Base-by-base conservation (phyloP, 1,284 basidiomycete genomes). In the Rhodofomes roseus region DNA sequence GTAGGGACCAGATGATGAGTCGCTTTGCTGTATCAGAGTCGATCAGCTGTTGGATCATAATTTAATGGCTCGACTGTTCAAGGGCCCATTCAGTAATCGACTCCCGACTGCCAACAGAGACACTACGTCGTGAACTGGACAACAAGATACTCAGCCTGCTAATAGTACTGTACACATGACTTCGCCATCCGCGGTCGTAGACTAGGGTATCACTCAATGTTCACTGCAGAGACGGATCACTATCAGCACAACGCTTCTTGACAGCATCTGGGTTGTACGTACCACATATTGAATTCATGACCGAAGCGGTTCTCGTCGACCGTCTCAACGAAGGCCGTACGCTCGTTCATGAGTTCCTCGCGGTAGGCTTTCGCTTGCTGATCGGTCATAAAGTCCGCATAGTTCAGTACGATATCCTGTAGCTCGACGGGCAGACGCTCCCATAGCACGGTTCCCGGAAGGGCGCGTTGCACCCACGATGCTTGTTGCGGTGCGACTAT, bases 401-500 rank as follows among this genome's bases (percentile, higher is more conserved):
- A 50, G 8, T 25, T 31, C 25, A 56, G 16, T n/a, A 63, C 57
- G 18, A 56, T 20, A 20, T 65, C 59, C 14, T 61, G 51, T 11
- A 65, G 53, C 31, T 65, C 64, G 11, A 27, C 5, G 0, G 64
- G 62, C 1, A 63, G 57, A 46, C 55, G 44, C 27, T 16, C 12
- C 41, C 61, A 56, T 64, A 22, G 67, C 48, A 1, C 31, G 56
- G 59, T 73, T 71, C 34, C n/a, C 58, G n/a, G 73, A 66, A 52
- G 64, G 60, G 60, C 73, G 71, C 23, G 68, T 62, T n/a, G 65
- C 60, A 31, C 73, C 46, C 46, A 48, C 46, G 25, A 25, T 22
- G 25, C 46, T 25, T 48, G 46, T 25, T 48, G 25, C 46, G 46
- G 46, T 25, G 25, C 46, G 4, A 48, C 46, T 2, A 27, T 68